Evolutionary conservation across 1,139 yeast species (phyloP).

Genomic region (Nadsonia starkeyi-henricii): DNA sequence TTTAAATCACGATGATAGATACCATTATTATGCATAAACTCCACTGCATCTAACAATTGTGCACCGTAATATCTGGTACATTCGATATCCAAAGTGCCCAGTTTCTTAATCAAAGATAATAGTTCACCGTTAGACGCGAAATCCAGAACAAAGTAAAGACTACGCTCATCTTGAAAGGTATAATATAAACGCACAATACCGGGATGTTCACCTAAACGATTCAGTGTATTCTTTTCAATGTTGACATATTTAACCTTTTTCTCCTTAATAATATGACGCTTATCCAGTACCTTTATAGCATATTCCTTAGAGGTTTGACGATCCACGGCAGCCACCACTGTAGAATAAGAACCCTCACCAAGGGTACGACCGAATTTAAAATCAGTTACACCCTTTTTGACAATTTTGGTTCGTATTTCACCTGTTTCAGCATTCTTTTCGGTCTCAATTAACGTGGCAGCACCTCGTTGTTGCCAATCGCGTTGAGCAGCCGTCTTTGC

Average conservation of each 20-base stretch:
- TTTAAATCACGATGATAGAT: constrained; percentile 89
- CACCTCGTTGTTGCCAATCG: constrained; percentile 32
- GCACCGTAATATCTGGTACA: constrained; percentile 61
- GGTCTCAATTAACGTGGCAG: constrained; percentile 37
- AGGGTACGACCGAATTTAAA: constrained; percentile 75
- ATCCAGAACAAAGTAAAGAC: constrained; percentile 83
- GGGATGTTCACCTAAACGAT: constrained; percentile 69
- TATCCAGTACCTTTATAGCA: constrained; percentile 86
- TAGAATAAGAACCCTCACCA: constrained; percentile 95
- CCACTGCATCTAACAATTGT: constrained; percentile 78
- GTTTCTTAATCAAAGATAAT: constrained; percentile 58
- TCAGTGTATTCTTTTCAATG: constrained; percentile 86
- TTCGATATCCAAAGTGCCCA: constrained; percentile 65
- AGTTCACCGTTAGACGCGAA: constrained; percentile 90
- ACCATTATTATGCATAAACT: constrained; percentile 69
- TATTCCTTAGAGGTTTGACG: constrained; percentile 56
- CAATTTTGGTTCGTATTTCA: constrained; percentile 30
- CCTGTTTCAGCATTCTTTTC: constrained; percentile 33
- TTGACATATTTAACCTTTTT: constrained; percentile 92
- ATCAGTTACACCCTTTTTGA: constrained; percentile 53
- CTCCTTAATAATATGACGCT: constrained; percentile 87
- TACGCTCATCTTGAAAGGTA: constrained; percentile 85
- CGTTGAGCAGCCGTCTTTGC: constrained; percentile 11
- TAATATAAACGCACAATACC: constrained; percentile 82
- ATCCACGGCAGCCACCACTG: constrained; percentile 80